These are phyloP conservation scores for Zygotorulaspora florentina DNA, from an alignment of 805 yeast genomes.

Conservation along the genomic window DNA sequence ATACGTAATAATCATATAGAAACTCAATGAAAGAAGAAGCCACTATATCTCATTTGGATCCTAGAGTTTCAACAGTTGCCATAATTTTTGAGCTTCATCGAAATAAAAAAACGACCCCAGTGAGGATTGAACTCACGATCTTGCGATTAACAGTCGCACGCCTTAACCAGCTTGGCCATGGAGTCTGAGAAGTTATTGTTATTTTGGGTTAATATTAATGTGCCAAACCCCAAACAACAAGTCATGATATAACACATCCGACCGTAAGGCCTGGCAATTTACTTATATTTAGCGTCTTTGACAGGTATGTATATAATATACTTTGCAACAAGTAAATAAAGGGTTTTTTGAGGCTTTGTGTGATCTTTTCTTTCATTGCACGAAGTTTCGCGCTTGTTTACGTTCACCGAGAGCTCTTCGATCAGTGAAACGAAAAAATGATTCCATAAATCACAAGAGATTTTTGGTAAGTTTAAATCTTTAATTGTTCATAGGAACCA, in stretches of 20 bases:
- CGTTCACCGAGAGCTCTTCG: neutral
- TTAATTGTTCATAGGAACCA: too few species aligned
- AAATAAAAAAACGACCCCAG: conserved; percentile 43
- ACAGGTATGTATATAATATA: too few species aligned
- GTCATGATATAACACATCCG: too few species aligned
- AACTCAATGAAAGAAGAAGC: neutral
- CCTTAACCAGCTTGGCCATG: conserved; percentile 55
- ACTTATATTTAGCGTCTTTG: too few species aligned
- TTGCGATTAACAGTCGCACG: conserved; percentile 57
- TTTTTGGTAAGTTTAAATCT: too few species aligned
- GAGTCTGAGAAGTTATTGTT: conserved; percentile 28
- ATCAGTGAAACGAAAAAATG: neutral
- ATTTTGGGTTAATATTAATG: neutral
- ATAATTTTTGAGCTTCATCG: too few species aligned
- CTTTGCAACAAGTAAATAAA: neutral
- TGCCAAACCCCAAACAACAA: too few species aligned
- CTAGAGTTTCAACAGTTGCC: too few species aligned
- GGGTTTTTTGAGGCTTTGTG: neutral
- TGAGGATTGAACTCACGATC: conserved; percentile 55
- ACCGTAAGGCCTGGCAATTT: too few species aligned
- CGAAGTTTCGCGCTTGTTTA: neutral
- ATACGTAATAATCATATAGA: neutral
- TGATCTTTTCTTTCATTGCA: too few species aligned
- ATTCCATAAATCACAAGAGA: too few species aligned
- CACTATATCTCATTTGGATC: neutral